Evolutionary conservation across 2,329 filamentous ascomycete genomes (phyloP), one percentile per base, ranked within the genome.

Genomic region (Paecilomyces fulvus): DNA sequence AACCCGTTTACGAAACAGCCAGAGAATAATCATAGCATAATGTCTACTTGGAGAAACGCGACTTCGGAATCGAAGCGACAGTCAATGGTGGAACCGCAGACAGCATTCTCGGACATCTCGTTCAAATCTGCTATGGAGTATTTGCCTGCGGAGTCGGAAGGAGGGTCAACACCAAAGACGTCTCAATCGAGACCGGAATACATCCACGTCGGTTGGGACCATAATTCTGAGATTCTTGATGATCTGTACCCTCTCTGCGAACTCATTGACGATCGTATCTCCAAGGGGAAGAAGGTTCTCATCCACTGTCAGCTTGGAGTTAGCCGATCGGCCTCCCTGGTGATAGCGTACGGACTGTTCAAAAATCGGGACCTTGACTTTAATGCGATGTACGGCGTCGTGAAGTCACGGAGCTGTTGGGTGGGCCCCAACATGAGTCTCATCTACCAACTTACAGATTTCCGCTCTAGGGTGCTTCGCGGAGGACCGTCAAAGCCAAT

Each of bases 391-490:
- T 86, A 86, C 64, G 81, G 84, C 67, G 74, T 78, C 46, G 83
- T 86, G 30, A 86, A 86, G 71, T 78, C 76, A 63, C 77, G 81
- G 58, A 86, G 83, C 72, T 82, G 81, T 65, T 86, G 83, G 83
- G 85, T 86, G 49, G 83, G 83, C 1, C 83, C 83, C 0, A 86
- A 86, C 67, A 86, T 86, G 83, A 85, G 84, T 61, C 73, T 86
- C 56, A 86, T 86, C 66, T 86, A 86, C 76, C 83, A 86, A 65
- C 74, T 86, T 51, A 84, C 84, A 30, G 83, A 86, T 66, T 86
- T 86, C 65, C 77, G 83, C 55, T 67, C 70, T 12, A 72, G 72
- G 48, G 60, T 77, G 33, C 55, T 70, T 56, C 66, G 72, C 52
- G 64, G 67, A 28, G 63, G 64, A 10, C 59, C 64, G 1, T 69